Evolutionary conservation across 441 rosid genomes (phyloP), one percentile per base, ranked within the genome.

Genomic region (Pelargonium hybrid): DNA sequence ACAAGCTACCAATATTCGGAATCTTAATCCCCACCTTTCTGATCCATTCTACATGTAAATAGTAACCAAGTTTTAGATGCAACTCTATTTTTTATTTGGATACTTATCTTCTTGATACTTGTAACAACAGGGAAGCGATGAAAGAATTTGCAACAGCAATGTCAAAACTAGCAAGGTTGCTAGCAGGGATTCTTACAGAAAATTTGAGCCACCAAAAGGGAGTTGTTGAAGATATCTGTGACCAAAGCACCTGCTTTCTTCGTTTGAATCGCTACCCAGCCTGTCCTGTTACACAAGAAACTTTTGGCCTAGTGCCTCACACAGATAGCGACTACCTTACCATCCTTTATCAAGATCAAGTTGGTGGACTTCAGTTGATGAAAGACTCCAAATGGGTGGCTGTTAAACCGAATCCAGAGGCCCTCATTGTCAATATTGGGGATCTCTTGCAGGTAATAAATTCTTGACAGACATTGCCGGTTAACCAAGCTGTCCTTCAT

Each of bases 321-420:
- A 88, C 93, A 1, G 93, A 88, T 70, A 86, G 89, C 11, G 88
- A 86, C 75, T 86, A 84, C 74, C 85, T 88, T 4, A 88, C 93
- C 4, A 82, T 88, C 52, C 88, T 88, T 31, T 75, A 62, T 75
- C 93, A 88, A 84, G 93, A 88, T 67, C 75, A 84, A 69, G 93
- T 88, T 1, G 93, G 90, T 3, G 90, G 89, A 29, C 90, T 88
- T 41, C 93, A 88, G 68, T 89, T 88, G 56, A 75, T 85, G 83
- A 86, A 85, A 71, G 88, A 88, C 74, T 81, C 85, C 66, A 79
- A 80, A 48, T 87, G 90, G 93, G 86, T 86, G 4, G 83, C 88
- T 52, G 89, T 88, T 0, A 81, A 77, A 69, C 90, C 90, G 61
- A 88, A 84, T 66, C 84, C 37, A 48, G 83, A 88, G 15, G 87